These are phyloP conservation scores for Xylaria palmicola DNA, from an alignment of 495 filamentous ascomycete genomes.

Conservation along the genomic window DNA sequence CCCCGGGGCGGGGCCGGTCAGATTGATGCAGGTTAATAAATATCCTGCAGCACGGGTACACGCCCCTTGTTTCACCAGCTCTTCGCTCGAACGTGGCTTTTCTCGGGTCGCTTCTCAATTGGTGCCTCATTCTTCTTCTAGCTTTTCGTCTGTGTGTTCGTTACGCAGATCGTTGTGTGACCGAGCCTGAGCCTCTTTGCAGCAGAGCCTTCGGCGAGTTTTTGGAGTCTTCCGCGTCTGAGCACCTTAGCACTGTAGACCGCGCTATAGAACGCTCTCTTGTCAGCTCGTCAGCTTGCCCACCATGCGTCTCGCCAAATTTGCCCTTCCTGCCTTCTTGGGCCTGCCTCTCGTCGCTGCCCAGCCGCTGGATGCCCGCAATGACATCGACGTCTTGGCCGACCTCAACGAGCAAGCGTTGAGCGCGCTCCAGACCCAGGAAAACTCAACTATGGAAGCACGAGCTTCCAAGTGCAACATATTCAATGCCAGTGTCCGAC, in stretches of 20 bases:
- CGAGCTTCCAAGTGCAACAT: background rate
- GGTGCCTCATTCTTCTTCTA: background rate
- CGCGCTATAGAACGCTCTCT: background rate
- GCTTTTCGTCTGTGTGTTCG: background rate
- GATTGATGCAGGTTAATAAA: background rate
- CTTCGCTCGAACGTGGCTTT: background rate
- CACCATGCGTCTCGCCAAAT: background rate
- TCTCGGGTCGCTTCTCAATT: background rate
- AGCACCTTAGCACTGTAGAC: no score
- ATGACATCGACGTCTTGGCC: background rate
- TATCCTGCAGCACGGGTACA: background rate
- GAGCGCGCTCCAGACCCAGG: background rate
- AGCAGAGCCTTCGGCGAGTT: no score
- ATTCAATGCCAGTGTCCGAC: background rate
- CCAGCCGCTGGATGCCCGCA: constrained; percentile 3
- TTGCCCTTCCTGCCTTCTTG: background rate
- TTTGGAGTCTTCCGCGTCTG: no score
- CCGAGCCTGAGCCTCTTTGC: background rate
- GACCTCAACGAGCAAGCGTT: constrained; percentile 5
- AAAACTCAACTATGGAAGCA: background rate
- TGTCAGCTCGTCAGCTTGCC: background rate
- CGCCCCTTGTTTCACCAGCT: background rate
- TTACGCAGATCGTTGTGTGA: background rate
- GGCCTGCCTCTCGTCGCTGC: constrained; percentile 8
- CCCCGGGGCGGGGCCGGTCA: background rate